Base-by-base conservation (phyloP, 495 filamentous ascomycete genomes). In the Halenospora varia region DNA sequence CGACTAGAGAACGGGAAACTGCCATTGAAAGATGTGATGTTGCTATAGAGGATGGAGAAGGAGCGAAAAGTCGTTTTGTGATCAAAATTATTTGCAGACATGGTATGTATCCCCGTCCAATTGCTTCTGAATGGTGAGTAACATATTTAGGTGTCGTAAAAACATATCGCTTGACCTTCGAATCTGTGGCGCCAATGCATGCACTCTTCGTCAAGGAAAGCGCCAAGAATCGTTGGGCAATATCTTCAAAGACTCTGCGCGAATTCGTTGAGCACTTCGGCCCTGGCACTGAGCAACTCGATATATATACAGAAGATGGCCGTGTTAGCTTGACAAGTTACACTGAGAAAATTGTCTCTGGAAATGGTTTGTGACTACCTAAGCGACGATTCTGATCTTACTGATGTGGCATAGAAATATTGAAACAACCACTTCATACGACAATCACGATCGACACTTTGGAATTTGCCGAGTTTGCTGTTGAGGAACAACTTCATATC, bases 381-480 rank as follows among this genome's bases (percentile, higher is more conserved):
- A 35, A 35, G 4, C 6, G 13, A 35, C 29, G 4, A 13, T 13
- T 4, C 6, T 35, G 29, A 3, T 9, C 8, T 24, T 49, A 46
- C 45, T 59, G 25, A 46, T 25, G 25, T 3, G 17, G 13, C 29
- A 13, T 48, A 92, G 92, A 96, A 63, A 83, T 96, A 25, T 78
- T 98, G 45, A 96, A 96, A 71, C 89, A 96, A 69, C 93, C 94
- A 1, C 80, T 98, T 15, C 90, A 96, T 56, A 98, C 94, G 4
- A 90, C 89, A 13, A 88, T 98, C 25, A 84, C 92, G 2, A 81
- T 96, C 19, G 89, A 95, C 62, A 88, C 84, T 56, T 78, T 83
- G 44, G 92, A 97, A 63, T 98, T 97, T 66, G 87, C 93, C 25
- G 78, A 87, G 17, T 95, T 93, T 61, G 66, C 79, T 1, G 88